phyloP scores from a whole-genome alignment of 2,329 filamentous ascomycete genomes.

The Neofusicoccum sp. region DNA sequence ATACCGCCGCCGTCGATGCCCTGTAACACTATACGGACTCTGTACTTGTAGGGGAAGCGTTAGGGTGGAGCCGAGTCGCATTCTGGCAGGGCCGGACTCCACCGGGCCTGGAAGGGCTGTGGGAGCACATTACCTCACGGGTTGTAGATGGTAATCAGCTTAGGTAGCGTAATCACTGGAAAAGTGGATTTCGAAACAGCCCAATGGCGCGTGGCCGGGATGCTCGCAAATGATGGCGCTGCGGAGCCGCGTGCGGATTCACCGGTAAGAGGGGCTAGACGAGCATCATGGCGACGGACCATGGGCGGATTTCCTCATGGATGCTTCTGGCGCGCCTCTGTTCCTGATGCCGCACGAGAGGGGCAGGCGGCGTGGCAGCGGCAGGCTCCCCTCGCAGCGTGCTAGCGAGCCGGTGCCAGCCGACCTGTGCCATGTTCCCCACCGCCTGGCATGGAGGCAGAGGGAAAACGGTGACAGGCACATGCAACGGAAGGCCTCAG shows the following conservation, averaged over 20 bases:
- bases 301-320: constrained; percentile 3
- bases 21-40: constrained; percentile 43
- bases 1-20: constrained; percentile 31
- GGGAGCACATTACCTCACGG: constrained; percentile 32
- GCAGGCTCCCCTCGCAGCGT: not conserved
- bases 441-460: constrained; percentile 3
- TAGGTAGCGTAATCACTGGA: constrained; percentile 31
- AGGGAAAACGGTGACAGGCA: constrained; percentile 16
- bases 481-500: constrained; percentile 15
- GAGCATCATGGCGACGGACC: not conserved
- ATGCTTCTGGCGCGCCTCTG: constrained; percentile 2
- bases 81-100: constrained; percentile 23
- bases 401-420: constrained; percentile 1
- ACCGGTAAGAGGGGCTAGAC: constrained; percentile 10
- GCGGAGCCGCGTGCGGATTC: not conserved
- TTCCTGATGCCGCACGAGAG: constrained; percentile 6
- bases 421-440: constrained; percentile 15
- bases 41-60: constrained; percentile 41
- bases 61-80: constrained; percentile 36
- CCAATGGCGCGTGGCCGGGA: not conserved
- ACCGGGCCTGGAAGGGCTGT: constrained; percentile 24
- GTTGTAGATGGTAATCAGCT: constrained; percentile 34
- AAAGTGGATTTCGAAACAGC: constrained; percentile 31
- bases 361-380: not conserved
- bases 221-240: not conserved